phyloP scores from a whole-genome alignment of 2,329 filamentous ascomycete species.

The Microthyrium microscopicum region DNA sequence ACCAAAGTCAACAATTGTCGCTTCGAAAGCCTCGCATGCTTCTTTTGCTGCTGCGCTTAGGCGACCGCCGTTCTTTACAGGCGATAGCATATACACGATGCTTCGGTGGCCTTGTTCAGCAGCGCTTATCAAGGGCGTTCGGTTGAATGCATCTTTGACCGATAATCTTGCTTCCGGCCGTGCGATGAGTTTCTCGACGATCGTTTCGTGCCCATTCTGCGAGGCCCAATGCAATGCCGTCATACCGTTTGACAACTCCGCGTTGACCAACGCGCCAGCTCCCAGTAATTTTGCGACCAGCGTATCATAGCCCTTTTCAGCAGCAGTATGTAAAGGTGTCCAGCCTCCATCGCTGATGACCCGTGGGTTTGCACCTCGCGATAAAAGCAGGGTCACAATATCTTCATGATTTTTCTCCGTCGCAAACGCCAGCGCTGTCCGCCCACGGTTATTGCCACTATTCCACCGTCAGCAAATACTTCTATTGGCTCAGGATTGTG shows the following conservation, averaged over 20 bases:
- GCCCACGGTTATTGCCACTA: constrained; percentile 18
- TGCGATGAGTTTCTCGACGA: constrained; percentile 20
- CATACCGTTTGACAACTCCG: constrained; percentile 17
- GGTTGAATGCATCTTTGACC: constrained; percentile 26
- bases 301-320: constrained; percentile 8
- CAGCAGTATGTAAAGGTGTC: constrained; percentile 14
- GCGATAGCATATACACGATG: constrained; percentile 26
- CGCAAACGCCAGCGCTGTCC: constrained; percentile 19
- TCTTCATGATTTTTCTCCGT: constrained; percentile 15
- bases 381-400: constrained; percentile 17
- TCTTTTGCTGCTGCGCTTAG: constrained; percentile 18
- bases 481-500: too few relatives aligned
- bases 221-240: constrained; percentile 23
- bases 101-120: constrained; percentile 23
- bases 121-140: constrained; percentile 26
- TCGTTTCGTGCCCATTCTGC: constrained; percentile 17
- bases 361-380: constrained; percentile 15
- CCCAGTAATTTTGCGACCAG: constrained; percentile 7
- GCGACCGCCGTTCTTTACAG: constrained; percentile 22
- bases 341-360: constrained; percentile 12
- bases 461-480: too few relatives aligned
- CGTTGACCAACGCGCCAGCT: constrained; percentile 11
- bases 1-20: constrained; percentile 23
- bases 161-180: constrained; percentile 20
- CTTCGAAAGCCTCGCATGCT: constrained; percentile 21